phyloP scores from a whole-genome alignment of 2,329 filamentous ascomycete species.

The Hypomyces rosellus region DNA sequence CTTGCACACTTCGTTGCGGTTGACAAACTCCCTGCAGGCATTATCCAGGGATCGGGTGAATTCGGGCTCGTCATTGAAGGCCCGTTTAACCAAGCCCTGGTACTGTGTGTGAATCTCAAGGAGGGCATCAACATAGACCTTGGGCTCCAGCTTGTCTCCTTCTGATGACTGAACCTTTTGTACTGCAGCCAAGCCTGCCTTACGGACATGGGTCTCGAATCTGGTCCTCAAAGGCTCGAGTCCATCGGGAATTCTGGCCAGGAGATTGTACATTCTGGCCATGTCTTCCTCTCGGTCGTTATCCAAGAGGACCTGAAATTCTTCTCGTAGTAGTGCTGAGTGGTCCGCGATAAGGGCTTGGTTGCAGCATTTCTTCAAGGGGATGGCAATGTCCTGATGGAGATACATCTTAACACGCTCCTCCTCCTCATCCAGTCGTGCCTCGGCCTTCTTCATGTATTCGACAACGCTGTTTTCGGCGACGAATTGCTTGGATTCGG shows the following conservation, averaged over 20 bases:
- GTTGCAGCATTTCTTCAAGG: conserved; percentile 82
- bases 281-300: conserved; percentile 94
- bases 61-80: conserved; percentile 92
- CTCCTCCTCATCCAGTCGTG: conserved; percentile 84
- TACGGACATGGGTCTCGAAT: conserved; percentile 90
- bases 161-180: conserved; percentile 83
- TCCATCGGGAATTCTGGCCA: conserved; percentile 84
- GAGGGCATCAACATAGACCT: conserved; percentile 91
- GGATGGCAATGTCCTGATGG: conserved; percentile 79
- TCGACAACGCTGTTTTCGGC: conserved; percentile 97
- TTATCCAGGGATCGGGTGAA: conserved; percentile 96
- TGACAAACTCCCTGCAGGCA: conserved; percentile 95
- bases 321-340: conserved; percentile 77
- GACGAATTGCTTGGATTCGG: conserved; percentile 89
- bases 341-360: conserved; percentile 85
- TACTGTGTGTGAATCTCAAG: conserved; percentile 94
- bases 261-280: conserved; percentile 88
- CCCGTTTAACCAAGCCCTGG: conserved; percentile 80
- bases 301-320: conserved; percentile 90
- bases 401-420: conserved; percentile 88
- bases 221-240: conserved; percentile 79
- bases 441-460: conserved; percentile 99
- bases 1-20: conserved; percentile 94
- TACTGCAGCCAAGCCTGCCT: conserved; percentile 80
- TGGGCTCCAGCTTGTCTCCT: conserved; percentile 86